Evolutionary conservation across 495 filamentous ascomycete genomes (phyloP).

Genomic region (Cercophora samala): DNA sequence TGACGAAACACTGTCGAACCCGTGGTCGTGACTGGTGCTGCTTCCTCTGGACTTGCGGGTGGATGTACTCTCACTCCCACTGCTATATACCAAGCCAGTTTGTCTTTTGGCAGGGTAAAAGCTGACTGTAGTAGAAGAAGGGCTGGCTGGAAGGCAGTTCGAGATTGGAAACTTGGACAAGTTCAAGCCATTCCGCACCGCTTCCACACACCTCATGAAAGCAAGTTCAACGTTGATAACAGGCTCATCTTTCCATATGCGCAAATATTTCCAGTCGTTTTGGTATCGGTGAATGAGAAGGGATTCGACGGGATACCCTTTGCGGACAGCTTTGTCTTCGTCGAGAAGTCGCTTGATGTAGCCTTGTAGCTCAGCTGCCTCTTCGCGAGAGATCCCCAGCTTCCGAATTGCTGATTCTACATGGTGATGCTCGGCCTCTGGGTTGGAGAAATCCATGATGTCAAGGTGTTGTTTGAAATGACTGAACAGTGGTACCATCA

Average conservation of each 20-base stretch:
- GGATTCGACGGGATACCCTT: slow-evolving; percentile 6
- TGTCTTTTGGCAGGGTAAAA: background rate
- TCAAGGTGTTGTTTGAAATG: background rate
- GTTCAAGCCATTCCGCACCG: background rate
- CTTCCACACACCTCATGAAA: slow-evolving; percentile 12
- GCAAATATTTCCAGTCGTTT: slow-evolving; percentile 1
- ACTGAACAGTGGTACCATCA: background rate
- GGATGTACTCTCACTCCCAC: background rate
- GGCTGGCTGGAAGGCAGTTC: background rate
- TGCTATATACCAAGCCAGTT: background rate
- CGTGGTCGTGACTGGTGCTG: too few relatives aligned
- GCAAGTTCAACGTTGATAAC: background rate
- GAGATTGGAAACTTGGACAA: background rate
- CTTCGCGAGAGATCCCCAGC: slow-evolving; percentile 17
- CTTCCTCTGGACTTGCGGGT: background rate
- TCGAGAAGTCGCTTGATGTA: slow-evolving; percentile 24
- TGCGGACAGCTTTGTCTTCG: slow-evolving; percentile 4
- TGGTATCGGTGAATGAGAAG: slow-evolving; percentile 8
- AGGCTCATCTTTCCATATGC: slow-evolving; percentile 1
- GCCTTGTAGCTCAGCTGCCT: slow-evolving; percentile 21
- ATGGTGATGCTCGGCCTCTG: background rate
- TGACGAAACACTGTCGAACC: too few relatives aligned
- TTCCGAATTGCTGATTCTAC: slow-evolving; percentile 4
- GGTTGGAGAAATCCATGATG: background rate
- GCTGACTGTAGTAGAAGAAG: background rate